Base-by-base conservation (phyloP, 1,139 yeast genomes). In the Nakaseomyces sp. region DNA sequence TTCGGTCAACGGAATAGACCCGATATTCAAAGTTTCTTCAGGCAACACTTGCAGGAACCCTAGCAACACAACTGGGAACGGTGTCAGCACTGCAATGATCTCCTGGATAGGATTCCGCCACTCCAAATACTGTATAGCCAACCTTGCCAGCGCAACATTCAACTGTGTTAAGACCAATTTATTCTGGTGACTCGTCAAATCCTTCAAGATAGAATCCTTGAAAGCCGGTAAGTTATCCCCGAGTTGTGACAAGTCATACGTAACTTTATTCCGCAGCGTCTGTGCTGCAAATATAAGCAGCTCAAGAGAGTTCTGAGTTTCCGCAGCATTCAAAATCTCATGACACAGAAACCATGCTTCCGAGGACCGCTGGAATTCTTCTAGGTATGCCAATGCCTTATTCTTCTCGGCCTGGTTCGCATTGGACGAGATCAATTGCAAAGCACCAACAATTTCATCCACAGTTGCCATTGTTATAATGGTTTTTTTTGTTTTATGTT, bases 11-110 rank as follows among this genome's bases (percentile, higher is more conserved):
- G 91, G 81, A 1, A 94, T 77, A 48, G 81, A 80, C 52, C 83
- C 82, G 37, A 80, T 78, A 53, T 85, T 93, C 42, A 80, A 68
- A 42, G 91, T 73, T 63, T 93, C 98, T 61, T 93, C 97, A 0
- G 99, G 98, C 46, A 93, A 68, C 42, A 91, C 81, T 58, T 80
- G 81, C 50, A 93, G 72, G 56, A 89, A 88, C 57, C 86, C 95
- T 49, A 93, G 69, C 41, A 85, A 60, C 24, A 54, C 33, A 73
- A 69, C 35, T 67, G 72, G 53, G 67, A 61, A 37, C 68, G 45
- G 66, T 56, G 42, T 65, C 58, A 48, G 64, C 48, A 47, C 20
- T 47, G 55, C 10, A 77, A 76, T 49, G 49, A 88, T 74, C 53
- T 91, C 96, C 15, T 68, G 70, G 17, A 88, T 64, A 0, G 95